A percentile compares a stretch with the other conserved stretches of the same genome.
Evolutionary conservation across 2,329 filamentous ascomycete genomes (phyloP).

Genomic region (Thermomyces lanuginosus): DNA sequence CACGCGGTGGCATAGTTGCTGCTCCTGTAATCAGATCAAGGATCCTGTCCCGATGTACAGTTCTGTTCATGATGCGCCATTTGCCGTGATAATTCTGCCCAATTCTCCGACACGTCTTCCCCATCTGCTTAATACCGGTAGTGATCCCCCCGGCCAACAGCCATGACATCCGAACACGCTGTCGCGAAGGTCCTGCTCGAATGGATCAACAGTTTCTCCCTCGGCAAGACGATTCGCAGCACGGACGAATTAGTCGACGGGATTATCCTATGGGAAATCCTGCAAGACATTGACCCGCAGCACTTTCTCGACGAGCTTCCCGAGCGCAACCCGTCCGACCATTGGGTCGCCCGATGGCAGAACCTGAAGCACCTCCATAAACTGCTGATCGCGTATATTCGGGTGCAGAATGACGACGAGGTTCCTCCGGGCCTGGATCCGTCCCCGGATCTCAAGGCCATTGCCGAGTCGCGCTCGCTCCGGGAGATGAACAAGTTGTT

Average conservation of each 20-base stretch:
- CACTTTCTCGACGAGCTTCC: slow-evolving; percentile 33
- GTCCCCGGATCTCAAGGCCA: slow-evolving; percentile 30
- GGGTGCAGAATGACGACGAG: slow-evolving; percentile 28
- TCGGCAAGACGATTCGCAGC: slow-evolving; percentile 26
- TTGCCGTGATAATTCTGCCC: no score
- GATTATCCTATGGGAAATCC: slow-evolving; percentile 30
- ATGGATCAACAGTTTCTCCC: slow-evolving; percentile 32
- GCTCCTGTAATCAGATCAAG: no score
- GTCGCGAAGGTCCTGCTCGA: slow-evolving; percentile 31
- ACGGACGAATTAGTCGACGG: slow-evolving; percentile 30
- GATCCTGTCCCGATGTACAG: no score
- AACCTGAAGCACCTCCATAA: slow-evolving; percentile 35
- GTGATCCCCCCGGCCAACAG: no score
- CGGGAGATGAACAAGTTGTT: slow-evolving; percentile 39
- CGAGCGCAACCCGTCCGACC: slow-evolving; percentile 26
- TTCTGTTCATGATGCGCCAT: no score
- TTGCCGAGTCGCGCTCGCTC: slow-evolving; percentile 28
- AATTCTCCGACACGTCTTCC: no score
- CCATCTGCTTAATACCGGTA: no score
- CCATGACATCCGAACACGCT: slow-evolving; percentile 30
- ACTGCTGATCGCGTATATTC: slow-evolving; percentile 29
- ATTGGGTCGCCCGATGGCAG: slow-evolving; percentile 34
- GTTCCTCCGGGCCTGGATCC: slow-evolving; percentile 27
- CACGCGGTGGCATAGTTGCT: no score
- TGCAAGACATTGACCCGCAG: slow-evolving; percentile 33